Base-by-base conservation (phyloP, 768 basidiomycete genomes). In the Symmetrospora coprosmae region DNA sequence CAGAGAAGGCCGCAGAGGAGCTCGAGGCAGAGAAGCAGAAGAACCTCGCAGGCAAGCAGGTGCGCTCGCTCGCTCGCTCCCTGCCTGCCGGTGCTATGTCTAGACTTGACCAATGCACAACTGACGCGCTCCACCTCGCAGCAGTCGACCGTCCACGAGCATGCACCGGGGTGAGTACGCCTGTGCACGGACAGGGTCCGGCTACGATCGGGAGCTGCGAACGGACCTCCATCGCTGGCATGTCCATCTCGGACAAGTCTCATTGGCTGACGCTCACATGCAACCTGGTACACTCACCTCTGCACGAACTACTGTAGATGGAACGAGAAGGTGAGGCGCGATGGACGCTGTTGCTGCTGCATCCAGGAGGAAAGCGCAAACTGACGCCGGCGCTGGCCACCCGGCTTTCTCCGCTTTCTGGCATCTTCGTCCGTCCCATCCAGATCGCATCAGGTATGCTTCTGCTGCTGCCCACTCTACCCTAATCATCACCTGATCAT, bases 1-100 rank as follows among this genome's bases (percentile, higher is more conserved):
- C 55, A 7, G 55, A 58, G 55, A 58, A 58, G 16, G 55, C 55
- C 28, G 55, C 55, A 19, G 40, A 47, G 43, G 55, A 58, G n/a
- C 43, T 58, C 5, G 55, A 58, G 25, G 43, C 27, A 13, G 55
- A 43, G 16, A 58, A 58, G 55, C 55, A 58, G 17, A 28, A 43
- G 27, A 45, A 31, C 34, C 23, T 58, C 41, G 46, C 43, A n/a
- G 55, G 55, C 19, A 50, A 34, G 21, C 49, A 50, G 49, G 49
- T 50, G 33, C 31, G 49, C n/a, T 50, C 31, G 21, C 33, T 31
- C 30, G 2, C 27, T 50, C 30, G 3, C 23, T 21, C 7, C 13
- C 14, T 5, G 21, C 49, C 33, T 13, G 19, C 33, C 45, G 27
- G n/a, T 11, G 27, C 9, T 11, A 11, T 23, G 21, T 46, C 16